Evolutionary conservation across 805 yeast species (phyloP), one percentile per base, ranked within the genome.

Genomic region (Kurtzmaniella fragi): DNA sequence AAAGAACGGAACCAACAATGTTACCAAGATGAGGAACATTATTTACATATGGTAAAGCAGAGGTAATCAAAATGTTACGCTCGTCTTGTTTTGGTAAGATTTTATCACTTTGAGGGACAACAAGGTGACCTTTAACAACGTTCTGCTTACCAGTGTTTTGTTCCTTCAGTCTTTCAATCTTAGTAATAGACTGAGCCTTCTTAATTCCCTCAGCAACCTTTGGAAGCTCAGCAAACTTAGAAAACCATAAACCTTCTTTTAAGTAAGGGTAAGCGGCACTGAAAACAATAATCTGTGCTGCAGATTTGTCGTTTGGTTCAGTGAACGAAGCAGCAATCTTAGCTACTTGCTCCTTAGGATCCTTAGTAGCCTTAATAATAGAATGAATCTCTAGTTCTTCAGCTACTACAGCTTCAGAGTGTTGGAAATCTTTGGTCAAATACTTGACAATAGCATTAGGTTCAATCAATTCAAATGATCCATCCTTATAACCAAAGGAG

Each of bases 21-120:
- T 93, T 93, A 55, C 99, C 99, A 60, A 93, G 74, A 66, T 93
- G 99, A 33, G 99, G 99, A 38, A 93, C 99, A 57, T 93, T 93
- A 68, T 93, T 93, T 40, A 93, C 99, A 53, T 93, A 93, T 9
- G 99, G 99, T 54, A 93, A 76, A 27, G 99, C 98, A 17, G 98
- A 90, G 1, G 98, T 91, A 56, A 93, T 82, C 50, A 93, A 69
- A 41, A 91, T 77, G 64, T 93, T 93, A 56, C 84, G 77, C 65
- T 84, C 84, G 41, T 75, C 76, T 17, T 74, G 69, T 50, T 77
- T 77, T 42, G 98, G 99, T 37, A 52, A 35, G 36, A 64, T 60
- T 36, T 54, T 47, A n/a, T 49, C 61, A 9, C 32, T 54, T 31
- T 53, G 55, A n/a, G 50, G 40, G 40, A 57, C 56, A 5, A 67